These are phyloP conservation scores for Penicillium sp. DNA, from an alignment of 2,329 filamentous ascomycete genomes.

Conservation along the genomic window DNA sequence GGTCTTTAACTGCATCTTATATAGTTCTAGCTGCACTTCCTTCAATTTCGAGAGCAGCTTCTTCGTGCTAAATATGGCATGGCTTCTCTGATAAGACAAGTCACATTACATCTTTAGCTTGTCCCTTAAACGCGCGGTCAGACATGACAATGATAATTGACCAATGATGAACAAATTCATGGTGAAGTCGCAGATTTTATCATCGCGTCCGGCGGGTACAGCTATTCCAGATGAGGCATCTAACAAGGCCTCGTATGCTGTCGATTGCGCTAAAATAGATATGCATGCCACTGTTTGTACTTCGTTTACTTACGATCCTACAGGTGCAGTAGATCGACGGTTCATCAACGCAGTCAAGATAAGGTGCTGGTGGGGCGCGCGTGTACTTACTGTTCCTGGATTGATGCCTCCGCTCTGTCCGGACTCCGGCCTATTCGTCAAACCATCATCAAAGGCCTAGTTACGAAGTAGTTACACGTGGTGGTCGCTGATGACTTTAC, in stretches of 20 bases:
- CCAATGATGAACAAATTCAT: slow-evolving; percentile 1
- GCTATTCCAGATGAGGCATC: slow-evolving; percentile 9
- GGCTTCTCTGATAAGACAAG: too few relatives aligned
- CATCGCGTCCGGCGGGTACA: not conserved
- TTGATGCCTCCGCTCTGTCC: not conserved
- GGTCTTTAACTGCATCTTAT: not conserved
- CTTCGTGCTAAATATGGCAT: too few relatives aligned
- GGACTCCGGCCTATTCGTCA: not conserved
- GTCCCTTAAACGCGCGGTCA: too few relatives aligned
- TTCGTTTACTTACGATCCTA: not conserved
- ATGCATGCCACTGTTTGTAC: too few relatives aligned
- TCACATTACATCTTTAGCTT: too few relatives aligned
- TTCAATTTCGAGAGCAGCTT: not conserved
- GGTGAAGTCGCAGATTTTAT: not conserved
- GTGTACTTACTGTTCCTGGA: slow-evolving; percentile 9
- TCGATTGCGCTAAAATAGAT: not conserved
- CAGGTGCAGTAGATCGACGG: not conserved
- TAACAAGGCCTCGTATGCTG: not conserved
- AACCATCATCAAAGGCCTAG: not conserved
- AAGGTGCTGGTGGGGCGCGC: slow-evolving; percentile 5
- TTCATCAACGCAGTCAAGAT: not conserved
- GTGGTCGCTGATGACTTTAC: too few relatives aligned
- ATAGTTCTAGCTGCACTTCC: not conserved
- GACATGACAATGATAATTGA: not conserved
- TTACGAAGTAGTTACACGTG: not conserved